These are phyloP conservation scores for Eremochloa ophiuroides DNA, from an alignment of 176 grass and related monocot genomes.

Conservation along the genomic window DNA sequence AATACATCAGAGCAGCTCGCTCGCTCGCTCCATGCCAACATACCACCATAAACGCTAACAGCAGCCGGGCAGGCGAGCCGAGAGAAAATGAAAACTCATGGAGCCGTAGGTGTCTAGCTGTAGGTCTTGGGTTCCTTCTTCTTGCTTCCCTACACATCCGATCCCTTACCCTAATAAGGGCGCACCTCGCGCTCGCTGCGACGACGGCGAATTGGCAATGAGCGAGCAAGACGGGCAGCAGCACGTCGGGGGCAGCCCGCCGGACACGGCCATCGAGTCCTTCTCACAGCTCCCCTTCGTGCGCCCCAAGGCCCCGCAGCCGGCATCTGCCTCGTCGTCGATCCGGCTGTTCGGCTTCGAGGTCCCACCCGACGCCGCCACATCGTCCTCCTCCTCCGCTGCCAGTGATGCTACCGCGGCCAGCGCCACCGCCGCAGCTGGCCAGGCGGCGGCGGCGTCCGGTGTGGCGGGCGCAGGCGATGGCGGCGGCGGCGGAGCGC, in stretches of 20 bases:
- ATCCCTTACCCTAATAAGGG: conserved; percentile 20
- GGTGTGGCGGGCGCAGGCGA: background rate
- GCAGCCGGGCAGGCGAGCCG: background rate
- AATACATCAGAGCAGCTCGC: conserved; percentile 19
- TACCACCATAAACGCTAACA: conserved; percentile 21
- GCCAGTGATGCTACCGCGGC: conserved; percentile 8
- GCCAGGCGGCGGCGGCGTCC: background rate
- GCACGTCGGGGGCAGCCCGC: conserved; percentile 22
- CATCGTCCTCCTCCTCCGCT: conserved; percentile 23
- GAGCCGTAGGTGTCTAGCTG: background rate
- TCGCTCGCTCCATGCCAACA: conserved; percentile 16
- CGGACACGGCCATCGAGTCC: conserved; percentile 49
- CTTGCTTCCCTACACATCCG: background rate
- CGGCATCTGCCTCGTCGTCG: conserved; percentile 13
- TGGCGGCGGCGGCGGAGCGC: conserved; percentile 29
- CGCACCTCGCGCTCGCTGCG: background rate
- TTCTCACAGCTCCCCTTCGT: conserved; percentile 88
- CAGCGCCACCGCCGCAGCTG: background rate
- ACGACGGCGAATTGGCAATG: conserved; percentile 33
- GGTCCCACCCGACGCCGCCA: conserved; percentile 40
- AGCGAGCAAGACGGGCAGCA: conserved; percentile 57
- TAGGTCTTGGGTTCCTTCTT: background rate
- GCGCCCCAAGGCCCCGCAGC: conserved; percentile 31
- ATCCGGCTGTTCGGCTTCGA: conserved; percentile 90
- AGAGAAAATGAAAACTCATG: conserved; percentile 21